A percentile compares a stretch with the other conserved stretches of the same genome.
Evolutionary conservation across 228 moss, liverwort and hornwort genomes (phyloP).

Genomic region (Sphagnum magellanicum): DNA sequence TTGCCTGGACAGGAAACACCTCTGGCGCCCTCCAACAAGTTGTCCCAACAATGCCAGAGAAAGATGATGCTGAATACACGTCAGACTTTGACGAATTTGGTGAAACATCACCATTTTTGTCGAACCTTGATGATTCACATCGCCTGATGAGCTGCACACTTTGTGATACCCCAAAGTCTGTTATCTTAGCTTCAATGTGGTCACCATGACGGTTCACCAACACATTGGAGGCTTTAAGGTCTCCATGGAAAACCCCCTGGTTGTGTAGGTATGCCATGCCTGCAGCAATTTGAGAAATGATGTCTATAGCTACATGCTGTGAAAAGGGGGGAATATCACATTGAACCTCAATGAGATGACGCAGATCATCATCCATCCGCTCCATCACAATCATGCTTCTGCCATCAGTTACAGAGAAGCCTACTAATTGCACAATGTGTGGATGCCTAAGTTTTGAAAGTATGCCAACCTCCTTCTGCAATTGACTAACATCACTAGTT

Average conservation of each 20-base stretch:
- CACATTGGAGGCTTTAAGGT: constrained; percentile 6
- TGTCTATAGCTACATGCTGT: neutral
- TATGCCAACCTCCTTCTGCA: constrained; percentile 3
- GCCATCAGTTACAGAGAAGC: neutral
- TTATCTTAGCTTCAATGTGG: constrained; percentile 1
- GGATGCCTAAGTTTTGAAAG: constrained; percentile 4
- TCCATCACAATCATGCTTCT: constrained; percentile 7
- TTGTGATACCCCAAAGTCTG: constrained; percentile 8
- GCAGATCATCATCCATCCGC: constrained; percentile 3
- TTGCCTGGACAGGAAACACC: constrained; percentile 3
- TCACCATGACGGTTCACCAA: neutral
- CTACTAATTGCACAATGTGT: constrained; percentile 5
- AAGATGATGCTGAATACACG: constrained; percentile 5
- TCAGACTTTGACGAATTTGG: neutral
- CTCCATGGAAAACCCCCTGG: constrained; percentile 7
- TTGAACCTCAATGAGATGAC: neutral
- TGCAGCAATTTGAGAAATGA: constrained; percentile 7
- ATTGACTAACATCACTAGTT: constrained; percentile 1
- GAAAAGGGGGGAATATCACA: neutral
- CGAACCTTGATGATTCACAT: too few relatives aligned
- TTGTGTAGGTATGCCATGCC: constrained; percentile 8
- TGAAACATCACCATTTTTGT: too few relatives aligned
- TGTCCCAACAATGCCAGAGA: constrained; percentile 7
- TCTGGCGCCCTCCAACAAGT: constrained; percentile 7
- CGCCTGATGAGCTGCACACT: neutral